A percentile compares a stretch with the other conserved stretches of the same genome.
These are phyloP conservation scores for Anaeramoeba ignava DNA, from an alignment of 78 protist genomes.

Conservation along the genomic window DNA sequence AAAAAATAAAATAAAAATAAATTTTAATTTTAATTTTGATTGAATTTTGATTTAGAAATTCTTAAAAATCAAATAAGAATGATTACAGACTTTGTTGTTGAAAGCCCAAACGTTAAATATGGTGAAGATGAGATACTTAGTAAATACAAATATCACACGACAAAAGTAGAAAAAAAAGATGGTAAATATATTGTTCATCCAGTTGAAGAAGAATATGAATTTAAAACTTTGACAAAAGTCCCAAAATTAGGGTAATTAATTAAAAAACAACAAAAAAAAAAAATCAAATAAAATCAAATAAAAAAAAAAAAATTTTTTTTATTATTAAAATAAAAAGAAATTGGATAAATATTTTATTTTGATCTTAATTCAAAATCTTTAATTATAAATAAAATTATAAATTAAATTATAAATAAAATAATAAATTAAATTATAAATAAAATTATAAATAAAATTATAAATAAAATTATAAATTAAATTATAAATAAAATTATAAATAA, in stretches of 20 bases:
- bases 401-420: neutral
- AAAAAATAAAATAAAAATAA: too few relatives aligned
- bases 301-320: neutral
- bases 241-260: neutral
- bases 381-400: neutral
- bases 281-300: too few relatives aligned
- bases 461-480: neutral
- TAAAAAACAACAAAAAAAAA: too few relatives aligned
- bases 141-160: neutral
- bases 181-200: neutral
- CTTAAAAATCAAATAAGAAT: too few relatives aligned
- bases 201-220: neutral
- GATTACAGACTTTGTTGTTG: neutral
- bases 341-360: neutral
- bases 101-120: neutral
- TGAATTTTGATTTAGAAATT: too few relatives aligned
- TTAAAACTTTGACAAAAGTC: neutral
- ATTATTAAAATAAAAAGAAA: neutral
- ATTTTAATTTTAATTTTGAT: too few relatives aligned
- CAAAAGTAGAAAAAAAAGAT: neutral
- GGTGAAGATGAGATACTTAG: neutral
- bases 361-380: neutral
- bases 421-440: neutral
- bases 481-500: neutral
- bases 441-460: neutral